Conservation (phyloP, 345 rosid genomes). For the Angophora floribunda region DNA sequence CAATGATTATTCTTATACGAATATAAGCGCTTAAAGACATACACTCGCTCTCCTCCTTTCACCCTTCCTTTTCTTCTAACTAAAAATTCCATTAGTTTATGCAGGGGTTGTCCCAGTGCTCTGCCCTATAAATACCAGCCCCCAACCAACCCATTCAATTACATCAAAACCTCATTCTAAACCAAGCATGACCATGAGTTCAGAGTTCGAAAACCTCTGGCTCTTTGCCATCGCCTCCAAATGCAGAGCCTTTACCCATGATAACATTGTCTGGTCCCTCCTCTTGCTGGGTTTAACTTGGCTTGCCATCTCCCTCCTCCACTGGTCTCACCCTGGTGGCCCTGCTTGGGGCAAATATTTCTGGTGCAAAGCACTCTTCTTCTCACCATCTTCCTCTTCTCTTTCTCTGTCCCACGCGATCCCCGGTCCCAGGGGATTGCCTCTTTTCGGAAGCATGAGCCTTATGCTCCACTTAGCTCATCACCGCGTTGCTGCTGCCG, state of each 20-base stretch:
- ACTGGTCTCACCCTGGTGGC: constrained; percentile 40
- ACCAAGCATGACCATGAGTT: not conserved
- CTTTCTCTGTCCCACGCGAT: not conserved
- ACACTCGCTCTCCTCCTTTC: not conserved
- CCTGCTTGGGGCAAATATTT: constrained; percentile 38
- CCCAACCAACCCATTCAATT: not conserved
- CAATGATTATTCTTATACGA: not conserved
- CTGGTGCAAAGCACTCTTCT: not conserved
- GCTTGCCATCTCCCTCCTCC: constrained; percentile 13
- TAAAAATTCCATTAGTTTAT: not conserved
- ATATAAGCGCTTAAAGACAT: not conserved
- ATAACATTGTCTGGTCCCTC: not conserved
- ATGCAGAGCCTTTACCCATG: constrained; percentile 10
- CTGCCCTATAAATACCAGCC: not conserved
- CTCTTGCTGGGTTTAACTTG: constrained; percentile 8
- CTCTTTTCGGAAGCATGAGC: constrained; percentile 36
- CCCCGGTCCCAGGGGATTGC: constrained; percentile 45
- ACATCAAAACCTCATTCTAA: not conserved
- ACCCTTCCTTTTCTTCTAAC: not conserved
- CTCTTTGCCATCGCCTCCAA: constrained; percentile 22
- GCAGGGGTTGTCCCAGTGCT: not conserved
- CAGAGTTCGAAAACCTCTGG: not conserved
- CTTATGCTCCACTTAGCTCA: constrained; percentile 43
- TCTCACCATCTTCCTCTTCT: not conserved
- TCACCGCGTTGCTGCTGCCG: constrained; percentile 27